Evolutionary conservation across 176 grass and related monocot species (phyloP).

Genomic region (Oropetium thomaeum): DNA sequence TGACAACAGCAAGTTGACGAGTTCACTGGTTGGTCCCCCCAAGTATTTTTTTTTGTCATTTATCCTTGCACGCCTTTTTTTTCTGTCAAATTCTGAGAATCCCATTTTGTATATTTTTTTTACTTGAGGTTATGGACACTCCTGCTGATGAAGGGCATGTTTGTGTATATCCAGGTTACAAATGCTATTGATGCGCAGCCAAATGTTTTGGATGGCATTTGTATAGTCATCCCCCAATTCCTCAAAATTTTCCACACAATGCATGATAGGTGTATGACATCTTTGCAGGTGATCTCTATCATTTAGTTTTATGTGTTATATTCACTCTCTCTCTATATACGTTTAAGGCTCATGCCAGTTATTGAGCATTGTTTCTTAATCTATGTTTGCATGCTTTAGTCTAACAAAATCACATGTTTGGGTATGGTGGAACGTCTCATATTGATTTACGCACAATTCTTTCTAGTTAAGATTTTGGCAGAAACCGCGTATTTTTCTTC

Average conservation of each 20-base stretch:
- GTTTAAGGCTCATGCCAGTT: not conserved
- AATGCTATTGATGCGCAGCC: slow-evolving; percentile 81
- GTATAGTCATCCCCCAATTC: slow-evolving; percentile 64
- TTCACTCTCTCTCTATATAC: not conserved
- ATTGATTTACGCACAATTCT: not conserved
- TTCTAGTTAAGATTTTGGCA: slow-evolving; percentile 7
- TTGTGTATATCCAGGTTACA: slow-evolving; percentile 59
- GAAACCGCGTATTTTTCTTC: slow-evolving; percentile 7
- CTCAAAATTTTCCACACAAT: slow-evolving; percentile 81
- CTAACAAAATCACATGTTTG: slow-evolving; percentile 10
- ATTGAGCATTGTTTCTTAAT: slow-evolving; percentile 31
- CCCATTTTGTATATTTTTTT: slow-evolving; percentile 17
- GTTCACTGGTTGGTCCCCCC: slow-evolving; percentile 63
- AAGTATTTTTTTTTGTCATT: slow-evolving; percentile 12
- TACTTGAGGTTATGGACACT: slow-evolving; percentile 9
- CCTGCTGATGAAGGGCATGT: slow-evolving; percentile 23
- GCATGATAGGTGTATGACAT: slow-evolving; percentile 81
- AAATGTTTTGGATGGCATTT: slow-evolving; percentile 50
- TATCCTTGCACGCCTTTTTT: not conserved
- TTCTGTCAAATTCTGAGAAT: slow-evolving; percentile 2
- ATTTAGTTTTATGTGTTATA: slow-evolving; percentile 9
- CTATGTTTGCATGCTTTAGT: slow-evolving; percentile 7
- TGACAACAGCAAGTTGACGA: slow-evolving; percentile 76
- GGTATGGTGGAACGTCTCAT: not conserved
- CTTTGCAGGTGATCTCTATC: slow-evolving; percentile 63